Conservation (phyloP, 495 filamentous ascomycete genomes). For the Penicillium maclennaniae region DNA sequence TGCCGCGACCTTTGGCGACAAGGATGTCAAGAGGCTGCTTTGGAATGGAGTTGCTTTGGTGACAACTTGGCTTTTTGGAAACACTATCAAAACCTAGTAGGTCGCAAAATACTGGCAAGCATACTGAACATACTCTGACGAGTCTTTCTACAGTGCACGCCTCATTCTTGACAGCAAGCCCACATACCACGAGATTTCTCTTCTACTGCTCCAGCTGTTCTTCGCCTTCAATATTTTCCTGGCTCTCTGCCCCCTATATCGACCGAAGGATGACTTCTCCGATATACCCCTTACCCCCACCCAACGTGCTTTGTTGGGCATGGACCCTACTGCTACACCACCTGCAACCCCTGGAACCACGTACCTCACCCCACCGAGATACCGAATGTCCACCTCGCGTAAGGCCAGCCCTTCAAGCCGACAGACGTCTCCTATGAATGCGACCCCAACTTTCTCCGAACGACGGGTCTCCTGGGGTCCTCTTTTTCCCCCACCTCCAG, state of each 20-base stretch:
- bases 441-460: constrained; percentile 39
- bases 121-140: constrained; percentile 6
- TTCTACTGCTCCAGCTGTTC: constrained; percentile 52
- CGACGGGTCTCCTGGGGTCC: constrained; percentile 33
- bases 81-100: constrained; percentile 37
- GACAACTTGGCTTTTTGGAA: constrained; percentile 39
- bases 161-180: constrained; percentile 20
- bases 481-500: constrained; percentile 54
- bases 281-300: constrained; percentile 90
- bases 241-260: constrained; percentile 65
- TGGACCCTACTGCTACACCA: constrained; percentile 62
- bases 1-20: constrained; percentile 66
- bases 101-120: constrained; percentile 6
- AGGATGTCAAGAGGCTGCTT: constrained; percentile 59
- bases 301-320: constrained; percentile 79
- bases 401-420: constrained; percentile 48
- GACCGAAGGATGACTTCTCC: constrained; percentile 66
- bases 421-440: constrained; percentile 50
- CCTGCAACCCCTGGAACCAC: constrained; percentile 61
- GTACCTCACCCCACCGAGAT: constrained; percentile 84
- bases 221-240: constrained; percentile 62
- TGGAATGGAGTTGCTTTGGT: constrained; percentile 60
- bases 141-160: constrained; percentile 18
- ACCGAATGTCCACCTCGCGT: constrained; percentile 70
- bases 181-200: constrained; percentile 32